Evolutionary conservation across 441 rosid species (phyloP).

Genomic region (Corymbia citriodora): DNA sequence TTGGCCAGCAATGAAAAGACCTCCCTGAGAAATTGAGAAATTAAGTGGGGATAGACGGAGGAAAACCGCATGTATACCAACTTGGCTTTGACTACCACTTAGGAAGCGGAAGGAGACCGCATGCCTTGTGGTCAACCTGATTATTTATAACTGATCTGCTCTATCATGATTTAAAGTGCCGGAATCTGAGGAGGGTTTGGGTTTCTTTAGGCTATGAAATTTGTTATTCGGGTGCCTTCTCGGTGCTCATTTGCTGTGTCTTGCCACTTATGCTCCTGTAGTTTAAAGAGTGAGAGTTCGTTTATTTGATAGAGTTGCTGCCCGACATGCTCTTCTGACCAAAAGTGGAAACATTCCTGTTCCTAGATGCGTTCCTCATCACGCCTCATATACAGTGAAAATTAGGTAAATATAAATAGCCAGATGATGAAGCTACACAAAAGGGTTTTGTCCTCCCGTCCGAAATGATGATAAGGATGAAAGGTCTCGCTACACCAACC

Average conservation of each 20-base stretch:
- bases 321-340: background rate
- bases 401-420: background rate
- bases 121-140: background rate
- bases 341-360: background rate
- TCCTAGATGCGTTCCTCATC: background rate
- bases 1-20: background rate
- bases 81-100: background rate
- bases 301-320: background rate
- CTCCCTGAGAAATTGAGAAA: background rate
- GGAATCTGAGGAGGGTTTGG: background rate
- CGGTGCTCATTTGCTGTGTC: background rate
- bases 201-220: background rate
- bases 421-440: background rate
- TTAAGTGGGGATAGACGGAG: accelerated
- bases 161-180: background rate
- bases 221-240: background rate
- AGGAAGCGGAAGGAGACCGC: background rate
- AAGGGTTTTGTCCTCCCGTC: background rate
- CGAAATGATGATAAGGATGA: background rate
- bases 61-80: accelerated
- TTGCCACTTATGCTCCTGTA: background rate
- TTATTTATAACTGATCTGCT: background rate
- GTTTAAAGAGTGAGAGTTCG: background rate
- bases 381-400: background rate
- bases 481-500: background rate